Percentiles rank a stretch among this genome's conserved stretches.
These are phyloP conservation scores for Saturnispora serradocipensis DNA, from an alignment of 805 yeast species.

Conservation along the genomic window DNA sequence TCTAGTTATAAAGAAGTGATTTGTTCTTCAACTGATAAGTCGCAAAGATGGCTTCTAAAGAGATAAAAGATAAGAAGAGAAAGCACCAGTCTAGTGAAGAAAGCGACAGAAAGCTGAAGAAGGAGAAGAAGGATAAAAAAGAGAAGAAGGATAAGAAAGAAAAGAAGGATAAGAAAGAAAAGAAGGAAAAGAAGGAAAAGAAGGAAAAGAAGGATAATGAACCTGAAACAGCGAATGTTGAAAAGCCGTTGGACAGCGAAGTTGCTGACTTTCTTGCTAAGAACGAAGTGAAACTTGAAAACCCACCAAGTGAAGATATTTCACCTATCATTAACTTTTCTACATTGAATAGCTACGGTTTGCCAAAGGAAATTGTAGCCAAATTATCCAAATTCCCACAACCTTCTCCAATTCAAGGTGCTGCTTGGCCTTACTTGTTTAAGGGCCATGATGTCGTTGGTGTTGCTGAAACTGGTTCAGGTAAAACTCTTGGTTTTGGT, in stretches of 20 bases:
- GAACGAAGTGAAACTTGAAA: conserved; percentile 77
- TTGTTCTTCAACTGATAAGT: conserved; percentile 4
- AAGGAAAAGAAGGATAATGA: conserved; percentile 20
- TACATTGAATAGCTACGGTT: conserved; percentile 36
- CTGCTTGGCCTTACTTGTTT: conserved; percentile 65
- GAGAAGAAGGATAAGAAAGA: conserved; percentile 33
- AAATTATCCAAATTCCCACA: conserved; percentile 65
- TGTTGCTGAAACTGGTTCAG: conserved; percentile 96
- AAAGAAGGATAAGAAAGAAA: conserved; percentile 30
- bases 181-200: conserved; percentile 25
- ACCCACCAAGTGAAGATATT: conserved; percentile 40
- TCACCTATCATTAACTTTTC: conserved; percentile 66
- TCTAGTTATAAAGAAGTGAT: background rate
- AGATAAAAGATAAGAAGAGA: conserved; percentile 22
- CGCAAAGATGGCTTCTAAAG: conserved; percentile 19
- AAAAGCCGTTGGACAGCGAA: conserved; percentile 36
- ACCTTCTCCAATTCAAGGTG: conserved; percentile 89
- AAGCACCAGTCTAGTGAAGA: conserved; percentile 20
- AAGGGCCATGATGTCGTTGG: conserved; percentile 80
- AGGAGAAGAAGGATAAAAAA: conserved; percentile 29
- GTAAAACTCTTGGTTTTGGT: conserved; percentile 94
- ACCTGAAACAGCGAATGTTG: conserved; percentile 5
- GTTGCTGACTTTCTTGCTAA: conserved; percentile 52
- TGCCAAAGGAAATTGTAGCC: conserved; percentile 47
- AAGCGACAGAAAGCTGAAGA: conserved; percentile 22